Percentiles rank a stretch among this genome's conserved stretches.
phyloP scores from a whole-genome alignment of 75 land plant species.

The Selaginella moellendorffii region DNA sequence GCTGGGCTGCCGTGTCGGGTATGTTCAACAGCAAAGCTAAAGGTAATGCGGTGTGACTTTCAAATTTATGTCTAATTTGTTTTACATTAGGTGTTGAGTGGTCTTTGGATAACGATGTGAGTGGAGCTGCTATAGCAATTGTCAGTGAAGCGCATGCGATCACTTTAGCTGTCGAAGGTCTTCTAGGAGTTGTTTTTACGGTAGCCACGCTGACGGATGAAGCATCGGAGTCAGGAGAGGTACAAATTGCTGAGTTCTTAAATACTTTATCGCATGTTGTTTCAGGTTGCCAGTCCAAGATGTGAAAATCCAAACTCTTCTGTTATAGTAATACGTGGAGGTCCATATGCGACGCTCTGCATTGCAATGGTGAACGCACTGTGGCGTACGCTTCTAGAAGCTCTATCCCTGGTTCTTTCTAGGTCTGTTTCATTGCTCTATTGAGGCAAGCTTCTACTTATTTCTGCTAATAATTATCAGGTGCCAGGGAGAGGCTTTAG shows the following conservation, averaged over 20 bases:
- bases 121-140: constrained; percentile 67
- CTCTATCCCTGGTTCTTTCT: constrained; percentile 64
- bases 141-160: constrained; percentile 99
- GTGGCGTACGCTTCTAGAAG: constrained; percentile 82
- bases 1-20: constrained; percentile 88
- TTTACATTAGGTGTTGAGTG: constrained; percentile 63
- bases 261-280: neutral
- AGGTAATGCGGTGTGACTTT: constrained; percentile 28
- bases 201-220: constrained; percentile 93
- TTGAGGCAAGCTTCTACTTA: neutral
- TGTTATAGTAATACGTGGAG: constrained; percentile 18
- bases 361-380: constrained; percentile 74
- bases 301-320: constrained; percentile 26
- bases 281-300: constrained; percentile 73
- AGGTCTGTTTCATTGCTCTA: too few species aligned
- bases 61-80: neutral
- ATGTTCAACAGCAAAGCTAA: constrained; percentile 98
- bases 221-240: constrained; percentile 86
- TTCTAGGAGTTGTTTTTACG: constrained; percentile 87
- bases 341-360: constrained; percentile 47
- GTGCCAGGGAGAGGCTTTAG: constrained; percentile 93
- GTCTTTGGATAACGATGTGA: constrained; percentile 89
- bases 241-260: constrained; percentile 6
- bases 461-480: constrained; percentile 16
- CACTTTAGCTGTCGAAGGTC: constrained; percentile 85